A percentile compares a stretch with the other conserved stretches of the same genome.
Conservation (phyloP, 2,329 filamentous ascomycete species). For the Aureobasidium sp. region DNA sequence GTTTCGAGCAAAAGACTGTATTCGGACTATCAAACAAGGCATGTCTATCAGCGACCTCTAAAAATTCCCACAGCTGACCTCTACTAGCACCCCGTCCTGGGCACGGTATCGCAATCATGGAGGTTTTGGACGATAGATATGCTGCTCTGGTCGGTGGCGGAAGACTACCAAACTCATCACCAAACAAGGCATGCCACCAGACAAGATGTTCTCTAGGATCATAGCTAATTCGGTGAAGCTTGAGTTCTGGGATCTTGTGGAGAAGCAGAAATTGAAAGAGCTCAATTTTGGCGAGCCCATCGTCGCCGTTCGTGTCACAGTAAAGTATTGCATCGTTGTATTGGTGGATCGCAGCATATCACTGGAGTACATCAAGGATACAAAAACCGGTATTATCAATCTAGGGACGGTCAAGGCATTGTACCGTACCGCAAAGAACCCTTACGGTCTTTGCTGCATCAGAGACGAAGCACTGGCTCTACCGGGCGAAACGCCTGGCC, state of each 20-base stretch:
- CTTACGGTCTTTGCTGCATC: constrained; percentile 71
- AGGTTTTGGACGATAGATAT: constrained; percentile 45
- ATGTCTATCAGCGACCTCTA: constrained; percentile 7
- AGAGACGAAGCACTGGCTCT: constrained; percentile 70
- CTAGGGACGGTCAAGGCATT: constrained; percentile 42
- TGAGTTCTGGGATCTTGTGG: constrained; percentile 86
- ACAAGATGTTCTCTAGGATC: constrained; percentile 19
- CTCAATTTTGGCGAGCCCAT: constrained; percentile 76
- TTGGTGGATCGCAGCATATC: constrained; percentile 39
- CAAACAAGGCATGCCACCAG: constrained; percentile 61
- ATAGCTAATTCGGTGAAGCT: constrained; percentile 44
- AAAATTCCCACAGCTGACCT: not conserved
- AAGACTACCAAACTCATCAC: constrained; percentile 73
- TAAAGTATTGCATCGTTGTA: constrained; percentile 70
- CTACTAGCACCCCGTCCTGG: constrained; percentile 19
- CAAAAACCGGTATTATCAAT: constrained; percentile 31
- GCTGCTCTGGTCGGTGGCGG: constrained; percentile 86
- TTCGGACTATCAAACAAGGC: constrained; percentile 26
- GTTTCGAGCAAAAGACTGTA: constrained; percentile 31
- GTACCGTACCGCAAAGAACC: constrained; percentile 83
- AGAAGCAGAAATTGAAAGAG: constrained; percentile 65
- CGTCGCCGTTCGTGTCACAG: constrained; percentile 69
- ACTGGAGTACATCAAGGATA: constrained; percentile 46
- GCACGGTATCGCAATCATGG: constrained; percentile 25
- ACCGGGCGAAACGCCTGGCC: constrained; percentile 77